phyloP scores from a whole-genome alignment of 192 early-diverging fungal species.

The Coemansia sp. region DNA sequence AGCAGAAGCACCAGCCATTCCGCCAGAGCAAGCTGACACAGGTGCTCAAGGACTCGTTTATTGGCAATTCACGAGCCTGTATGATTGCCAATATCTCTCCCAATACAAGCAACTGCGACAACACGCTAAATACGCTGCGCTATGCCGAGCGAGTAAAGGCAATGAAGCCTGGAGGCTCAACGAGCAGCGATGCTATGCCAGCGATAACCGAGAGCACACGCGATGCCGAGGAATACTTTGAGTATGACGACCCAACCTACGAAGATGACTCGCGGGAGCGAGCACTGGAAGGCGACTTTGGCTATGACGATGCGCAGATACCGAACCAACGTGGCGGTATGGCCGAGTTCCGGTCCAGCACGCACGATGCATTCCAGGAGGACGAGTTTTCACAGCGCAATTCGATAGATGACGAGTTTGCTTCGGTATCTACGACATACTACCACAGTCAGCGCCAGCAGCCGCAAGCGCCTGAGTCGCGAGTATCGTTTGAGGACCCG shows the following conservation, averaged over 20 bases:
- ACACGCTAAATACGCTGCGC: slow-evolving; percentile 93
- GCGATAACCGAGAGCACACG: slow-evolving; percentile 36
- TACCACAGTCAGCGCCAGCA: slow-evolving; percentile 4
- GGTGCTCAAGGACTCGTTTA: slow-evolving; percentile 95
- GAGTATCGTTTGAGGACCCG: slow-evolving; percentile 32
- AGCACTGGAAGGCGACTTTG: slow-evolving; percentile 20
- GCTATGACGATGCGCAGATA: background rate
- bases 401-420: slow-evolving; percentile 28
- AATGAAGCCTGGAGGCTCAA: slow-evolving; percentile 34
- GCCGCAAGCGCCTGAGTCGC: slow-evolving; percentile 12
- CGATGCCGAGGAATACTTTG: slow-evolving; percentile 44
- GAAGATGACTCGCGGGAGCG: slow-evolving; percentile 50
- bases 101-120: slow-evolving; percentile 90
- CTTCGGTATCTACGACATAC: slow-evolving; percentile 12
- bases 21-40: slow-evolving; percentile 97
- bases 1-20: slow-evolving; percentile 95
- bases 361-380: slow-evolving; percentile 36
- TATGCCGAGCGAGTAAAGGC: slow-evolving; percentile 84
- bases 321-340: background rate
- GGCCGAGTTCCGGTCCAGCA: slow-evolving; percentile 9
- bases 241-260: slow-evolving; percentile 32
- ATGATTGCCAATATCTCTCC: slow-evolving; percentile 99
- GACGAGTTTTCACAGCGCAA: slow-evolving; percentile 26
- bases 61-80: slow-evolving; percentile 95
- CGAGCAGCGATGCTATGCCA: slow-evolving; percentile 19